A percentile compares a stretch with the other conserved stretches of the same genome.
Evolutionary conservation across 2,329 filamentous ascomycete species (phyloP).

Genomic region (Penicillium sp.): DNA sequence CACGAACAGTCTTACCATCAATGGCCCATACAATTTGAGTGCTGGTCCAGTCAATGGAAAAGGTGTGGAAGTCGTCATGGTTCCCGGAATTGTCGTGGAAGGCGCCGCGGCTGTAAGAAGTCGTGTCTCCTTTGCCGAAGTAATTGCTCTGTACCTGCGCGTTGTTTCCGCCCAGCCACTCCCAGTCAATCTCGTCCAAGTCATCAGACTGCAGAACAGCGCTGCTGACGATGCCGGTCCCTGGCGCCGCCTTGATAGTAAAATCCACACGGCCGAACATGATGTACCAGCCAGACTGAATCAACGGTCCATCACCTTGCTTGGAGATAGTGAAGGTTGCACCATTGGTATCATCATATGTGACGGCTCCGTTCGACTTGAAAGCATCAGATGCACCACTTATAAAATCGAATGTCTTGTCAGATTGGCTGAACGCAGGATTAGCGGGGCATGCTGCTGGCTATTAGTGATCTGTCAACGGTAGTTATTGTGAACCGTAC

Average conservation of each 20-base stretch:
- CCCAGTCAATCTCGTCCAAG: conserved; percentile 95
- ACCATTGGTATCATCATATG: conserved; percentile 69
- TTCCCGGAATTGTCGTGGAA: conserved; percentile 69
- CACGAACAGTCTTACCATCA: conserved; percentile 72
- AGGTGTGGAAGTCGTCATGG: conserved; percentile 76
- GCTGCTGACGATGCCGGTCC: conserved; percentile 88
- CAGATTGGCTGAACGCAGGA: conserved; percentile 77
- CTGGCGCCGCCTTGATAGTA: conserved; percentile 80
- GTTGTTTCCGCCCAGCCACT: conserved; percentile 81
- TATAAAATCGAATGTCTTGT: conserved; percentile 74
- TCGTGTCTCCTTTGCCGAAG: conserved; percentile 88
- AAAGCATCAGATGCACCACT: conserved; percentile 77
- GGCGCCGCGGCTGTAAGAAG: conserved; percentile 80
- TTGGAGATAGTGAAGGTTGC: conserved; percentile 75
- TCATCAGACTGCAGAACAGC: conserved; percentile 87
- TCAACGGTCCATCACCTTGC: conserved; percentile 79
- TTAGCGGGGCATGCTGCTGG: conserved; percentile 66
- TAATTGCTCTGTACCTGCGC: conserved; percentile 92
- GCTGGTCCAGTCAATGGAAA: conserved; percentile 87
- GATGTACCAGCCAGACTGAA: conserved; percentile 93
- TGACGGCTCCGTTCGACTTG: conserved; percentile 64
- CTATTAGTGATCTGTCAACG: conserved; percentile 3
- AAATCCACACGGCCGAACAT: conserved; percentile 96
- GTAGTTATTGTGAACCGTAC: conserved; percentile 11
- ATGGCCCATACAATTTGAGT: conserved; percentile 85